Evolutionary conservation across 805 yeast genomes (phyloP).

Genomic region (Priceomyces haplophilus): DNA sequence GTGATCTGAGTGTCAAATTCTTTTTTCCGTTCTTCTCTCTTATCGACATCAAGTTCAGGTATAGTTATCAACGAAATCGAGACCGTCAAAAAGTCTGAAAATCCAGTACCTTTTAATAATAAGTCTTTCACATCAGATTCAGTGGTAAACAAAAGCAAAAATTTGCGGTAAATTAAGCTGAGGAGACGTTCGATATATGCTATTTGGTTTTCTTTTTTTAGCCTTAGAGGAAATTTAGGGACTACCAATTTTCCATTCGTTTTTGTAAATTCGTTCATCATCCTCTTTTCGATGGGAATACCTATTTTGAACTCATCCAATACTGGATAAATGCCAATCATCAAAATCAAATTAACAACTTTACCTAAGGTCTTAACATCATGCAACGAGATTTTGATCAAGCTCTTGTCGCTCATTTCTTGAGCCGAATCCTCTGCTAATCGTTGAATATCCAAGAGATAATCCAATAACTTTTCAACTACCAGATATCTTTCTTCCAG

Average conservation of each 20-base stretch:
- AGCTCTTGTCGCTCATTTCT: slow-evolving; percentile 21
- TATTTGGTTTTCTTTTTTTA: slow-evolving; percentile 14
- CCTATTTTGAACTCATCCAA: slow-evolving; percentile 54
- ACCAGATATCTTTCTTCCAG: slow-evolving; percentile 11
- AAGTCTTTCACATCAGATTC: slow-evolving; percentile 52
- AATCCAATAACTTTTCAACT: slow-evolving; percentile 33
- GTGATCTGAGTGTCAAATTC: slow-evolving; percentile 33
- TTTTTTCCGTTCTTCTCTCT: slow-evolving; percentile 5
- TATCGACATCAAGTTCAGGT: slow-evolving; percentile 23
- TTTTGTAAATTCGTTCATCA: slow-evolving; percentile 47
- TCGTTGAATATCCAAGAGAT: slow-evolving; percentile 38
- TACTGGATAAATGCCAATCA: slow-evolving; percentile 70
- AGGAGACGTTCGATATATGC: slow-evolving; percentile 20
- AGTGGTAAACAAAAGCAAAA: slow-evolving; percentile 32
- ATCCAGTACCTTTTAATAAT: slow-evolving; percentile 63
- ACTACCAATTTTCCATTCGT: slow-evolving; percentile 23
- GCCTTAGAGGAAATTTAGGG: slow-evolving; percentile 12
- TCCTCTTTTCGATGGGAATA: slow-evolving; percentile 60
- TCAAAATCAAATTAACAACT: slow-evolving; percentile 59
- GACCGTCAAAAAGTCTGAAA: slow-evolving; percentile 54
- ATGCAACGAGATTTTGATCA: slow-evolving; percentile 71
- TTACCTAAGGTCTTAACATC: slow-evolving; percentile 76
- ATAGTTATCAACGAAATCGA: slow-evolving; percentile 42
- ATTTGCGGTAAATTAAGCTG: slow-evolving; percentile 25
- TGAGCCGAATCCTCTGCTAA: slow-evolving; percentile 26